Conservation (phyloP, 768 basidiomycete species). For the Collybia sordida region DNA sequence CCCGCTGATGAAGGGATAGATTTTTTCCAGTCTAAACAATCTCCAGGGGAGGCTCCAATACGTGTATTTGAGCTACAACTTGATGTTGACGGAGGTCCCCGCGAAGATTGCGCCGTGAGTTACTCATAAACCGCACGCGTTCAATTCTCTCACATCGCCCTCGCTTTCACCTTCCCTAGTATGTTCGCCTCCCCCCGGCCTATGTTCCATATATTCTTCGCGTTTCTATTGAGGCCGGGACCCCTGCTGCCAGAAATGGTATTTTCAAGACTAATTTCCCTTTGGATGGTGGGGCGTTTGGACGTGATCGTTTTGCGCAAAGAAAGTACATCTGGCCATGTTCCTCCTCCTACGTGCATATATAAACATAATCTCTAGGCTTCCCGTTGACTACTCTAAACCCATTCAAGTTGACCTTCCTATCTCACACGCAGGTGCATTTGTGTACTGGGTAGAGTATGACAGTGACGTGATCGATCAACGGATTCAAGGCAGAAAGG, state of each 20-base stretch:
- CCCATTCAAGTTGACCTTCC: slow-evolving; percentile 93
- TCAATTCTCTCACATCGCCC: not conserved
- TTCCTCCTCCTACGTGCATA: slow-evolving; percentile 13
- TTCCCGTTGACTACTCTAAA: slow-evolving; percentile 85
- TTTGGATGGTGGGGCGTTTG: slow-evolving; percentile 85
- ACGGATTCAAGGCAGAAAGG: slow-evolving; percentile 79
- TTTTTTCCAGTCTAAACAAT: slow-evolving; percentile 68
- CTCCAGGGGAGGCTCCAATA: slow-evolving; percentile 60
- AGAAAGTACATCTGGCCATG: slow-evolving; percentile 50
- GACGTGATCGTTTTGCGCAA: slow-evolving; percentile 70
- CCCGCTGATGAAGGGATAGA: slow-evolving; percentile 92
- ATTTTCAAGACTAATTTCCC: slow-evolving; percentile 97
- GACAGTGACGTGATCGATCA: slow-evolving; percentile 57
- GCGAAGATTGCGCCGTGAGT: slow-evolving; percentile 79
- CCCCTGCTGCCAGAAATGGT: slow-evolving; percentile 86
- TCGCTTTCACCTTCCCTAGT: slow-evolving; percentile 45
- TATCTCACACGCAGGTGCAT: slow-evolving; percentile 95
- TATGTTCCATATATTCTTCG: slow-evolving; percentile 86
- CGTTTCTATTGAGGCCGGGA: slow-evolving; percentile 89
- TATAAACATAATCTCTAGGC: slow-evolving; percentile 38
- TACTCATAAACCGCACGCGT: not conserved
- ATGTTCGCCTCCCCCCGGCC: slow-evolving; percentile 94
- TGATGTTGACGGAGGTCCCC: slow-evolving; percentile 89
- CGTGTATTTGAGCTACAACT: slow-evolving; percentile 85
- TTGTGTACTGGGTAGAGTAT: slow-evolving; percentile 94